Conservation (phyloP, 2,329 filamentous ascomycete species). For the Dendryphion nanum region DNA sequence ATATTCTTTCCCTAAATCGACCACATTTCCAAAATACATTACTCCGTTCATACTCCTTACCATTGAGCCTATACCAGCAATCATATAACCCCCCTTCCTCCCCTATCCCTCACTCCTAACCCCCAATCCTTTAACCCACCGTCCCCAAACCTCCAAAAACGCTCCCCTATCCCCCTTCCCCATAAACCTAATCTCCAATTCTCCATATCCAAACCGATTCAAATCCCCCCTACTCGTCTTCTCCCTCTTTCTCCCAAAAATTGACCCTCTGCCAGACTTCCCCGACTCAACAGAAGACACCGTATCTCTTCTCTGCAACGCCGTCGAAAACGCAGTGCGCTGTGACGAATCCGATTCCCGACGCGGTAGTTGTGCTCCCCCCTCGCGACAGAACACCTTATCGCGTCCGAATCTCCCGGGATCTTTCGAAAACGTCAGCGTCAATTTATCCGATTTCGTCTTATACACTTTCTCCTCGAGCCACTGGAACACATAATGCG, state of each 20-base stretch:
- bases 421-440: constrained; percentile 29
- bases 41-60: neutral
- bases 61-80: neutral
- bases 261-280: constrained; percentile 8
- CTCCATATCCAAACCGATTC: constrained; percentile 27
- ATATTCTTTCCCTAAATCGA: too few relatives aligned
- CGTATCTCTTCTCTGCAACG: constrained; percentile 10
- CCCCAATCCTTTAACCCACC: constrained; percentile 20
- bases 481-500: constrained; percentile 32
- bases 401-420: constrained; percentile 22
- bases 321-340: neutral
- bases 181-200: constrained; percentile 29
- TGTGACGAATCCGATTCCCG: neutral
- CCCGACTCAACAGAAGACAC: constrained; percentile 13
- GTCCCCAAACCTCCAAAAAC: constrained; percentile 27
- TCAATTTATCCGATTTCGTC: constrained; percentile 20
- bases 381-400: constrained; percentile 16
- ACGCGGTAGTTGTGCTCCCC: neutral
- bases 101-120: neutral
- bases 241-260: constrained; percentile 6
- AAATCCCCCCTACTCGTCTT: constrained; percentile 7
- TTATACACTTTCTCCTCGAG: constrained; percentile 20
- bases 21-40: too few relatives aligned
- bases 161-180: constrained; percentile 23
- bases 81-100: neutral